phyloP scores from a whole-genome alignment of 2,329 filamentous ascomycete species.

The Botrytis fabae region DNA sequence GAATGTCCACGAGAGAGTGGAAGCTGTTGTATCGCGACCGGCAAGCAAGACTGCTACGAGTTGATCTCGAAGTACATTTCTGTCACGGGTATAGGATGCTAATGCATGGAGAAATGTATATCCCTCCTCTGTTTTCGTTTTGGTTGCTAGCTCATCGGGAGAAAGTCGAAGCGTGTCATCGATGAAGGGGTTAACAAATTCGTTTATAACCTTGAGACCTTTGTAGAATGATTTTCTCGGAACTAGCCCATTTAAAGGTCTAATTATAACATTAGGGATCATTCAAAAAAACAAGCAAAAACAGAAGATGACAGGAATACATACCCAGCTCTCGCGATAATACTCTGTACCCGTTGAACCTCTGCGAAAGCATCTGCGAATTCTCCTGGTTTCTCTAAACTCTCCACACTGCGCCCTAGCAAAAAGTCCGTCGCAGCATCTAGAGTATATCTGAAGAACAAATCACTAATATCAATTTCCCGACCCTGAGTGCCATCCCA shows the following conservation, averaged over 20 bases:
- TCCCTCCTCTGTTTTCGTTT: slow-evolving; percentile 67
- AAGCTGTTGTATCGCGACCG: slow-evolving; percentile 83
- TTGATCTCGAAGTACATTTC: slow-evolving; percentile 76
- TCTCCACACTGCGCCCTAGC: slow-evolving; percentile 72
- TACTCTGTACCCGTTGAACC: slow-evolving; percentile 72
- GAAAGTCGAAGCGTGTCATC: slow-evolving; percentile 69
- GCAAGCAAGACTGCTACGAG: slow-evolving; percentile 80
- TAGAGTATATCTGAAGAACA: slow-evolving; percentile 83
- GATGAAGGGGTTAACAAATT: slow-evolving; percentile 77
- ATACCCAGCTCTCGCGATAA: slow-evolving; percentile 63
- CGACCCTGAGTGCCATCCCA: slow-evolving; percentile 53
- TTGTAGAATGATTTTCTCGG: slow-evolving; percentile 63
- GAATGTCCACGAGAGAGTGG: slow-evolving; percentile 75
- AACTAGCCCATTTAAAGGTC: slow-evolving; percentile 62
- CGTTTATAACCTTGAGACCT: slow-evolving; percentile 68
- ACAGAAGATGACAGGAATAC: slow-evolving; percentile 27
- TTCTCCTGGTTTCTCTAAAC: slow-evolving; percentile 54
- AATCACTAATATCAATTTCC: slow-evolving; percentile 68
- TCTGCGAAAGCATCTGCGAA: slow-evolving; percentile 83
- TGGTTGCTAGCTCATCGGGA: slow-evolving; percentile 69
- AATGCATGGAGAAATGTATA: slow-evolving; percentile 89
- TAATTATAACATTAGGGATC: slow-evolving; percentile 33
- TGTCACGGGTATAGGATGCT: slow-evolving; percentile 73
- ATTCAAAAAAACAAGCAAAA: not conserved
- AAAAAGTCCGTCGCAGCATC: slow-evolving; percentile 87